Conservation (phyloP, 116 monocot species). For the Trichopus zeylanicus region DNA sequence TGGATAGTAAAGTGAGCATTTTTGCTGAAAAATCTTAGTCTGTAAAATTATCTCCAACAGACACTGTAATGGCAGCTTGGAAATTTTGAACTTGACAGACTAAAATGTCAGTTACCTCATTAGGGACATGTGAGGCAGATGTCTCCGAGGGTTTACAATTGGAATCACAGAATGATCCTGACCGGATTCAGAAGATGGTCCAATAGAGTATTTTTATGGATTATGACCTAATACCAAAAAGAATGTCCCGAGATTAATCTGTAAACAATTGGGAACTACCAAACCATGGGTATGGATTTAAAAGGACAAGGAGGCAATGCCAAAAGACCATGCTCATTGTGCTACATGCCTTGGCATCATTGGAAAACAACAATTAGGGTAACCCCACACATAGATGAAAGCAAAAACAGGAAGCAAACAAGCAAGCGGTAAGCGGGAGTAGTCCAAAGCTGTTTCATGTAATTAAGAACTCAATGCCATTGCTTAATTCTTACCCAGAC, state of each 20-base stretch:
- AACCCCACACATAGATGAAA: background rate
- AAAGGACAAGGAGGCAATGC: background rate
- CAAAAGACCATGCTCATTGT: background rate
- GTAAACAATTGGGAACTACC: background rate
- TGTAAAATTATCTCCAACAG: too few species aligned
- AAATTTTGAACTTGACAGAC: background rate
- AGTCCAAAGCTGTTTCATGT: background rate
- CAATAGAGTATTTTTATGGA: too few species aligned
- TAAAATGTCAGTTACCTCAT: background rate
- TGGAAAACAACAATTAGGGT: background rate
- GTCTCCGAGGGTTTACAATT: too few species aligned
- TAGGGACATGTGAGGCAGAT: too few species aligned
- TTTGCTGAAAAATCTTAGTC: too few species aligned
- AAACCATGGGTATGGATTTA: background rate
- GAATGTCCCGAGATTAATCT: too few species aligned
- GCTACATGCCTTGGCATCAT: background rate
- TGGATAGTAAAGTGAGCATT: too few species aligned
- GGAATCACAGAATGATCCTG: too few species aligned
- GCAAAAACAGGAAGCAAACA: background rate
- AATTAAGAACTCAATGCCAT: too few species aligned
- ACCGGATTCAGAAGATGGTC: too few species aligned
- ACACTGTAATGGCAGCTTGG: slow-evolving; percentile 35
- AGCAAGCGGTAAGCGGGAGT: background rate
- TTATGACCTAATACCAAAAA: too few species aligned
- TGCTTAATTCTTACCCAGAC: too few species aligned